These are phyloP conservation scores for Russula vinacea DNA, from an alignment of 768 basidiomycete species.

Conservation along the genomic window DNA sequence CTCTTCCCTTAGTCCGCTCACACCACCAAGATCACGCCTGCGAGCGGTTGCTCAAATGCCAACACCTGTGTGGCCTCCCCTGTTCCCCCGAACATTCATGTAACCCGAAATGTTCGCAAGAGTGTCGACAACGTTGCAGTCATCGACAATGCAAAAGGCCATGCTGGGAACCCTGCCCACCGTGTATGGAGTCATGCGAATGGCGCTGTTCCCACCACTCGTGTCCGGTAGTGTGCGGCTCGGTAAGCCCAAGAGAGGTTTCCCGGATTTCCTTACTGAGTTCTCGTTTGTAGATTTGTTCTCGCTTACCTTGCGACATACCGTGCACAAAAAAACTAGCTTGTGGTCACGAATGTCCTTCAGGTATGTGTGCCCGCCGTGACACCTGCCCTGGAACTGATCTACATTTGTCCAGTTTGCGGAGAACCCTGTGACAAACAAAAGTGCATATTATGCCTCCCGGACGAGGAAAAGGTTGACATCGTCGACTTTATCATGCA, in stretches of 20 bases:
- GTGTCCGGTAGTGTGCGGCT: conserved; percentile 40
- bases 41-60: conserved; percentile 36
- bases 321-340: conserved; percentile 34
- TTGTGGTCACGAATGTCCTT: conserved; percentile 43
- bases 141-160: conserved; percentile 35
- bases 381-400: not conserved
- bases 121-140: conserved; percentile 34
- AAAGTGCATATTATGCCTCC: conserved; percentile 37
- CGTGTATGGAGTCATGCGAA: conserved; percentile 39
- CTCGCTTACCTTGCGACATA: conserved; percentile 40
- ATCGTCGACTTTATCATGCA: conserved; percentile 42
- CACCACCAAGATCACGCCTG: conserved; percentile 36
- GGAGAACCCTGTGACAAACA: conserved; percentile 40
- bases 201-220: conserved; percentile 38
- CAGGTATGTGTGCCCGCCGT: conserved; percentile 33
- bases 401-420: conserved; percentile 34
- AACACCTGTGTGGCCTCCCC: conserved; percentile 34
- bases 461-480: conserved; percentile 30
- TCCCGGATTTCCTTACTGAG: not conserved
- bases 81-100: conserved; percentile 37
- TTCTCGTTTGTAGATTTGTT: conserved; percentile 36
- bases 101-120: conserved; percentile 32
- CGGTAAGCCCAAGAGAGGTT: conserved; percentile 32
- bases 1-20: conserved; percentile 16
- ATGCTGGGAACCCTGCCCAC: conserved; percentile 37